A percentile compares a stretch with the other conserved stretches of the same genome.
Evolutionary conservation across 495 filamentous ascomycete genomes (phyloP).

Genomic region (Umbilicaria muhlenbergii): DNA sequence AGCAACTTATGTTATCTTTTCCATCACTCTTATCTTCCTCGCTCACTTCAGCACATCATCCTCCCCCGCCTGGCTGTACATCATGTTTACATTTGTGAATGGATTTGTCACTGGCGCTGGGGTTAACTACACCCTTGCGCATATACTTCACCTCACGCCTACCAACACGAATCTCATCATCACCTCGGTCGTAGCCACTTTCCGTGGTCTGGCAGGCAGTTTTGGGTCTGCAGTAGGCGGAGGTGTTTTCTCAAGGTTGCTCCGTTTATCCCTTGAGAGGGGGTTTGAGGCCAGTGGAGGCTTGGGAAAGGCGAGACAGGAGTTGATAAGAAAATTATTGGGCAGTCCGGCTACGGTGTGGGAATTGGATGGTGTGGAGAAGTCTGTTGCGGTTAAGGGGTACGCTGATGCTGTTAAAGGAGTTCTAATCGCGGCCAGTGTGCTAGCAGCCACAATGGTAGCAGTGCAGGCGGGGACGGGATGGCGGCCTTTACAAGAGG

Average conservation of each 20-base stretch:
- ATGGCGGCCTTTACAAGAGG: too few species aligned
- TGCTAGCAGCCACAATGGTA: too few species aligned
- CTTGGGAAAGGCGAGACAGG: too few species aligned
- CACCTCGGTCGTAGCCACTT: slow-evolving; percentile 52
- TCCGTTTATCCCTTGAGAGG: slow-evolving; percentile 35
- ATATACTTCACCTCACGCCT: slow-evolving; percentile 51
- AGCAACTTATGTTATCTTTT: slow-evolving; percentile 36
- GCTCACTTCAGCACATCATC: slow-evolving; percentile 32
- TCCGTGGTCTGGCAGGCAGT: slow-evolving; percentile 56
- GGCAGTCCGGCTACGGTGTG: too few species aligned
- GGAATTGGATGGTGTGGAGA: too few species aligned
- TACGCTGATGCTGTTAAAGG: too few species aligned
- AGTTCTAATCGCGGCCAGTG: too few species aligned
- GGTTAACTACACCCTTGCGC: slow-evolving; percentile 64
- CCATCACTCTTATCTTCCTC: slow-evolving; percentile 31
- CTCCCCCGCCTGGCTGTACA: slow-evolving; percentile 28
- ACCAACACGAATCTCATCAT: slow-evolving; percentile 51
- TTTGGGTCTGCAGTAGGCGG: slow-evolving; percentile 67
- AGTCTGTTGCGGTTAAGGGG: too few species aligned
- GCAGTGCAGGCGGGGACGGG: too few species aligned
- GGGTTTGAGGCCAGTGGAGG: slow-evolving; percentile 30
- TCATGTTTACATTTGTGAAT: slow-evolving; percentile 43
- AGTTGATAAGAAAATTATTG: too few species aligned
- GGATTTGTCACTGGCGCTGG: slow-evolving; percentile 53
- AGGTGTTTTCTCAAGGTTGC: slow-evolving; percentile 48